Evolutionary conservation across 2,329 filamentous ascomycete species (phyloP).

Genomic region (Penicillium hordei): DNA sequence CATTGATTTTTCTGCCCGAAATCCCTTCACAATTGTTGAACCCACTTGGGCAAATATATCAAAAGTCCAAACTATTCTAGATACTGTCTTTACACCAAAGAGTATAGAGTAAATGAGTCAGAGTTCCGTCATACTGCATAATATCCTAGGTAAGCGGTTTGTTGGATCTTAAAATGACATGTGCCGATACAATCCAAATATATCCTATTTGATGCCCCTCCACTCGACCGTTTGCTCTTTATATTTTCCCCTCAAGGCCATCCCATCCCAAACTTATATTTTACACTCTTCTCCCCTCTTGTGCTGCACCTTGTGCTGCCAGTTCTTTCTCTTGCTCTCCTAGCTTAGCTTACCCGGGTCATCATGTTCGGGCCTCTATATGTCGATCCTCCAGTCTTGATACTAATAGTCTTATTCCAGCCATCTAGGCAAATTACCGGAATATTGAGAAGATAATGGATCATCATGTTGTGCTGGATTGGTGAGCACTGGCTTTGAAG

Average conservation of each 20-base stretch:
- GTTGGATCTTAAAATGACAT: neutral
- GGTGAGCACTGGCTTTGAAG: neutral
- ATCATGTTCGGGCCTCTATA: neutral
- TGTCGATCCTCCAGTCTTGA: neutral
- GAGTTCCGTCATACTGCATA: neutral
- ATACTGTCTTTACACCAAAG: neutral
- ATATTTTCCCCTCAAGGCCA: neutral
- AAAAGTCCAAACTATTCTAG: neutral
- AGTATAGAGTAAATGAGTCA: neutral
- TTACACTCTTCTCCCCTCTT: neutral
- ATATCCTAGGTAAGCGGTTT: neutral
- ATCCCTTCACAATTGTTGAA: neutral
- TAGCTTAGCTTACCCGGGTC: neutral
- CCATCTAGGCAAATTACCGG: neutral
- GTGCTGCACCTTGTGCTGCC: neutral
- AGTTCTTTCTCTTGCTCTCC: neutral
- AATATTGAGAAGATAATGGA: neutral
- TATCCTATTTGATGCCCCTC: conserved; percentile 3
- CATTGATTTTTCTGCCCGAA: neutral
- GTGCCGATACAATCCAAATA: neutral
- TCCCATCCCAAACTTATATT: neutral
- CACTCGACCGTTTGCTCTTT: neutral
- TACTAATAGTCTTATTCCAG: neutral
- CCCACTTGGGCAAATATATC: neutral
- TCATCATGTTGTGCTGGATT: neutral